Base-by-base conservation (phyloP, 1,284 basidiomycete species). In the Ganoderma resinaceum region DNA sequence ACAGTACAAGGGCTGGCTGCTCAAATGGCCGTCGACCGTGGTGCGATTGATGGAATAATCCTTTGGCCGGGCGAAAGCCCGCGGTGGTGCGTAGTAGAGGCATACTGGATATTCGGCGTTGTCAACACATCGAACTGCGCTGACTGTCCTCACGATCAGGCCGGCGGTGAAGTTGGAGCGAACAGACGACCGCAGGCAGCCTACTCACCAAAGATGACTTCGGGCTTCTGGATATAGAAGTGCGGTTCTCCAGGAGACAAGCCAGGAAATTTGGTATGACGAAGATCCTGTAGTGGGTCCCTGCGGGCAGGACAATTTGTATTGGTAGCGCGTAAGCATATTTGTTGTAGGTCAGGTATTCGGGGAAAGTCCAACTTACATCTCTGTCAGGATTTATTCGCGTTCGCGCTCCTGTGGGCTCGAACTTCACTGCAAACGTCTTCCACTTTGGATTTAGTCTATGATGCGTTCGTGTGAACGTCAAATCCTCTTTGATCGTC, bases 351-450 rank as follows among this genome's bases (percentile, higher is more conserved):
- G 2, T 31, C 14, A 23, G 35, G 8, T 11, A 1, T 29, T n/a
- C 3, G 16, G 55, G 23, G 20, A 43, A 65, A 11, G 7, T 60
- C 12, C 29, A 9, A 82, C 87, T 66, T 72, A 94, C 95, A 82
- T 97, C 96, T 76, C 96, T 95, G 75, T 97, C 96, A 6, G 96
- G 96, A 77, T 97, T 97, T 18, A 93, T 96, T 66, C 93, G 86
- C 1, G 89, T 91, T 68, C 87, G 85, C 26, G 81, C 81, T 1
- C 91, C 90, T 0, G 87, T 89, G 42, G 83, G 80, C 76, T 92
- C 91, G 49, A 94, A 81, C 68, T 93, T 87, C 63, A 89, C 86
- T 6, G 87, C 84, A 75, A 90, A 94, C 14, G 84, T 83, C 65
- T 88, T 88, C 95, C 95, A 97, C 55, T 84, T 80, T 0, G 95